Evolutionary conservation across 371 early-diverging fungal species (phyloP).

Genomic region (Lichtheimia hyalospora): DNA sequence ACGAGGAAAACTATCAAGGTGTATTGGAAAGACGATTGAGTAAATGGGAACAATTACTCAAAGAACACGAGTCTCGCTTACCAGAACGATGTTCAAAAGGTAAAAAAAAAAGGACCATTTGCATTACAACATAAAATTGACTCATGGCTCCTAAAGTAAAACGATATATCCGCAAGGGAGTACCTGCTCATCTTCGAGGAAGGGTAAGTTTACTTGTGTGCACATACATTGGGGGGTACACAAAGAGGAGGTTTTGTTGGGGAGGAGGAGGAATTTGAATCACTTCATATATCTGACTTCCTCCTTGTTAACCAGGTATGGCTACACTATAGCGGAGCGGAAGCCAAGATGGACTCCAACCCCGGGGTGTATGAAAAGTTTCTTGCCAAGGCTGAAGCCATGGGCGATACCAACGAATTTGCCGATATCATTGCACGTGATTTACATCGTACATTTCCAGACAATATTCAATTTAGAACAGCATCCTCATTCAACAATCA

Average conservation of each 20-base stretch:
- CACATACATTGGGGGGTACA: no score
- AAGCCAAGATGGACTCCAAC: slow-evolving; percentile 55
- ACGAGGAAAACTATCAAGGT: slow-evolving; percentile 50
- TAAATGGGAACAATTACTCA: slow-evolving; percentile 56
- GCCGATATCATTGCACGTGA: slow-evolving; percentile 73
- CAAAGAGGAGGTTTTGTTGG: no score
- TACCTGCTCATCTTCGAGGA: slow-evolving; percentile 68
- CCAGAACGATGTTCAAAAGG: slow-evolving; percentile 53
- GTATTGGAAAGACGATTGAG: slow-evolving; percentile 48
- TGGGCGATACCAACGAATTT: slow-evolving; percentile 53
- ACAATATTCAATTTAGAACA: slow-evolving; percentile 61
- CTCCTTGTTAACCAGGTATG: slow-evolving; percentile 48
- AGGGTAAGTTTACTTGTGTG: slow-evolving; percentile 44
- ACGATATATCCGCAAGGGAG: slow-evolving; percentile 75
- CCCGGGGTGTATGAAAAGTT: slow-evolving; percentile 59
- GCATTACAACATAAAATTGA: background rate
- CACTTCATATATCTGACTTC: background rate
- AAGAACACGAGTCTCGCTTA: slow-evolving; percentile 44
- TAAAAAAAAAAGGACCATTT: slow-evolving; percentile 15
- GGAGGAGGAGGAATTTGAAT: no score
- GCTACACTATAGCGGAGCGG: slow-evolving; percentile 80
- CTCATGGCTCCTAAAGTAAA: slow-evolving; percentile 45
- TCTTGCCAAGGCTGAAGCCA: slow-evolving; percentile 48
- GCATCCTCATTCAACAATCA: slow-evolving; percentile 19
- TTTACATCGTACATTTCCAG: slow-evolving; percentile 76